These are phyloP conservation scores for Hysterangium stoloniferum DNA, from an alignment of 768 basidiomycete species.

Conservation along the genomic window DNA sequence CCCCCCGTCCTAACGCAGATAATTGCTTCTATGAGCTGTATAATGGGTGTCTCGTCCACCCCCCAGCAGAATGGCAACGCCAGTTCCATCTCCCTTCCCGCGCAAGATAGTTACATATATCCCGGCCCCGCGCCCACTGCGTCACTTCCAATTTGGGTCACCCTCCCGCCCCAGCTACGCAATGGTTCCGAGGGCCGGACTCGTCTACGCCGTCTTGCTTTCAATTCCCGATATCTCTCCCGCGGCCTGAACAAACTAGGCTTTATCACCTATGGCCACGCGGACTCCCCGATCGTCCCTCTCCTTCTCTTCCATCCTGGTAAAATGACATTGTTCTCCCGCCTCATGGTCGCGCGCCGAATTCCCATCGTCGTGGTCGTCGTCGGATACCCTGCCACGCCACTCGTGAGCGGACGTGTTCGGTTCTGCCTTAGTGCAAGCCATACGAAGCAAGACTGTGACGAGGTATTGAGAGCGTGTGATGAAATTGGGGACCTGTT, in stretches of 20 bases:
- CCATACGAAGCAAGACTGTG: conserved; percentile 97
- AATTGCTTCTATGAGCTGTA: conserved; percentile 87
- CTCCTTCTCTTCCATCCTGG: conserved; percentile 87
- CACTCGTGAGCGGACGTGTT: conserved; percentile 80
- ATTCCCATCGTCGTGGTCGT: conserved; percentile 86
- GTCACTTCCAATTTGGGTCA: conserved; percentile 70
- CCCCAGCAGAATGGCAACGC: conserved; percentile 19
- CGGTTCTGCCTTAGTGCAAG: conserved; percentile 91
- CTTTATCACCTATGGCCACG: conserved; percentile 93
- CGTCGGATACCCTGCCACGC: conserved; percentile 86
- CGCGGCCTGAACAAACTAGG: conserved; percentile 82
- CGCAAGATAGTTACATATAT: conserved; percentile 34
- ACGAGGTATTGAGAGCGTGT: conserved; percentile 73
- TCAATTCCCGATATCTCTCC: conserved; percentile 91
- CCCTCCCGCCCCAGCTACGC: conserved; percentile 59
- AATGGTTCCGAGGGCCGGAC: conserved; percentile 80
- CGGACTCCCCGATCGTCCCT: conserved; percentile 89
- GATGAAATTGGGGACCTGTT: conserved; percentile 88
- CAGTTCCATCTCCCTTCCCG: neutral
- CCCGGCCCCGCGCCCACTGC: conserved; percentile 64
- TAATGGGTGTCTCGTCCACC: conserved; percentile 75
- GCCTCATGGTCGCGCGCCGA: conserved; percentile 71
- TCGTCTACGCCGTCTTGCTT: conserved; percentile 82
- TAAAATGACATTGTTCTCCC: conserved; percentile 88
- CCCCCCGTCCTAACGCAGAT: conserved; percentile 90